Evolutionary conservation across 345 rosid species (phyloP), one percentile per base, ranked within the genome.

Genomic region (Populus alba): DNA sequence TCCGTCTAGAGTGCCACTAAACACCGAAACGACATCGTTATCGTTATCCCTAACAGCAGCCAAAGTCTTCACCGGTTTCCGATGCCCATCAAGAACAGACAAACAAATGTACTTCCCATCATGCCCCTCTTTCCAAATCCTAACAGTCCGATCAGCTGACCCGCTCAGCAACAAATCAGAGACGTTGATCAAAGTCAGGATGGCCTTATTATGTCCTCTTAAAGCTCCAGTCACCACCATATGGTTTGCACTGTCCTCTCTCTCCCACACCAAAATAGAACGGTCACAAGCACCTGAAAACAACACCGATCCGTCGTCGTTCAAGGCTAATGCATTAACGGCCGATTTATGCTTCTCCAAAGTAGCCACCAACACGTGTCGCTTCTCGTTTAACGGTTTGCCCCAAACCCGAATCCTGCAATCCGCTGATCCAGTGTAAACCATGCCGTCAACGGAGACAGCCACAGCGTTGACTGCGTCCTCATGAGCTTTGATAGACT

Each of bases 271-370:
- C 90, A 92, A 59, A 72, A 95, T 95, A 33, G 98, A 93, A 59
- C 99, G 90, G 85, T 95, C 99, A 77, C 97, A 95, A 18, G 99
- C 91, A 8, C 98, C 99, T 17, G 97, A 95, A 55, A 93, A 95
- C 80, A 95, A 76, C 7, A 89, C 89, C 68, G 96, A 89, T 18
- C 96, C 99, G 78, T 92, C 94, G 68, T 77, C 85, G 85, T 67
- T 91, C 65, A 95, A 72, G 4, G 97, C 94, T 70, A 93, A 70
- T 0, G 98, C 97, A 73, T 95, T 95, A 2, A 95, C 96, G 7
- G 99, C 96, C 0, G 99, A 93, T 83, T 85, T 91, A 69, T 95
- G 98, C 77, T 88, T 95, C 86, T 92, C 99, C 61, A 95, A 75
- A 0, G 92, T 91, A 37, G 97, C 94, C 0, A 87, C 69, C 74